Conservation (phyloP, 2,329 filamentous ascomycete genomes). For the Sporothrix curviconia region DNA sequence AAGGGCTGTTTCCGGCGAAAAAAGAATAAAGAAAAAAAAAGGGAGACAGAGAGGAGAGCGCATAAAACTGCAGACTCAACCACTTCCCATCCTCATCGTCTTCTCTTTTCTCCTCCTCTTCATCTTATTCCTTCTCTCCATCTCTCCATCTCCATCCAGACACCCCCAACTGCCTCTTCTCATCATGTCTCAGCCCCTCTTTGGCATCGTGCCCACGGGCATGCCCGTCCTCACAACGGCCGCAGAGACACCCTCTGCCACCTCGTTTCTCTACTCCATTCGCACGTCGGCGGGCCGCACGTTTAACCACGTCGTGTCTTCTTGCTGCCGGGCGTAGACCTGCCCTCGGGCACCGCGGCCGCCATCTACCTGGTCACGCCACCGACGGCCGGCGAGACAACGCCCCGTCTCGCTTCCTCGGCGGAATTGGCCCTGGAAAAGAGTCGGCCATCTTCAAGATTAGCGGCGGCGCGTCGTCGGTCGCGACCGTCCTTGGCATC, state of each 20-base stretch:
- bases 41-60: not conserved
- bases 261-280: conserved; percentile 51
- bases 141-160: not conserved
- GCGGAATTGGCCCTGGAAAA: conserved; percentile 82
- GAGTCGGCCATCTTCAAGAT: conserved; percentile 88
- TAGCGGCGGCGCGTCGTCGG: conserved; percentile 26
- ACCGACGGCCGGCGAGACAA: conserved; percentile 30
- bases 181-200: conserved; percentile 41
- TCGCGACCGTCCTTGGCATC: conserved; percentile 60
- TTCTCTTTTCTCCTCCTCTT: not conserved
- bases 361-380: conserved; percentile 76
- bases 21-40: too few relatives aligned
- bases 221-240: conserved; percentile 51
- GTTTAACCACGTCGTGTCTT: conserved; percentile 87
- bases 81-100: too few relatives aligned
- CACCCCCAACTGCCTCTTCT: not conserved
- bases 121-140: not conserved
- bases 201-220: conserved; percentile 56
- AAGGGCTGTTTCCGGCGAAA: too few relatives aligned
- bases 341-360: conserved; percentile 72
- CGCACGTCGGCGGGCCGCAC: conserved; percentile 34
- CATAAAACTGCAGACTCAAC: too few relatives aligned
- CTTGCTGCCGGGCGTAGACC: conserved; percentile 67
- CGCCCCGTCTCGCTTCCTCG: conserved; percentile 58
- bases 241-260: conserved; percentile 45